Base-by-base conservation (phyloP, 805 yeast species). In the Tetrapisispora namnaoensis region DNA sequence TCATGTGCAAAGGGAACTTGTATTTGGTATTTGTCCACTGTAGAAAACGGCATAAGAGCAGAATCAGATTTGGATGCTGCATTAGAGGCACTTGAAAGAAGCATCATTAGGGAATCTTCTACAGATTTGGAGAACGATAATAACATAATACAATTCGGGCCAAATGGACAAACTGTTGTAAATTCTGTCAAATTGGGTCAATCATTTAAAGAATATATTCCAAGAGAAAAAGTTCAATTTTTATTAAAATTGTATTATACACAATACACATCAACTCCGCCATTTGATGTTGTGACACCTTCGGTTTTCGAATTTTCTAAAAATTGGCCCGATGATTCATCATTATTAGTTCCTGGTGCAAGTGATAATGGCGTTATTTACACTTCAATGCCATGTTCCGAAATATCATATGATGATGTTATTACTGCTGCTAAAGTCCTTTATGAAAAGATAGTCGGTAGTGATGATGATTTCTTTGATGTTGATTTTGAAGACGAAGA, bases 401-500 rank as follows among this genome's bases (percentile, higher is more conserved):
- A 91, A 61, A 76, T 93, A 30, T 83, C 95, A 37, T 91, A 89
- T 65, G 97, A 91, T 63, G 98, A 96, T 30, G 78, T 86, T 4
- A 78, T 91, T 18, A 80, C 90, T 2, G 93, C 88, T 52, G 88
- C 90, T 7, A 84, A 80, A 61, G 70, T 78, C 20, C 63, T 91
- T 39, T 91, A 87, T 64, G 81, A 79, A 52, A 73, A 76, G 49
- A 82, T 91, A 53, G 95, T 93, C 11, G 98, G 98, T 10, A 78
- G 95, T 1, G 93, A 86, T 62, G 97, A 91, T 58, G 98, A 91
- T 67, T 93, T 93, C 70, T 91, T 91, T 62, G 96, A 88, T 65
- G 86, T 91, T 39, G 98, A 91, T 67, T 91, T 91, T 62, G 97
- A 91, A 67, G 98, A 91, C 64, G 96, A 89, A 20, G 95, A 86